phyloP scores from a whole-genome alignment of 805 yeast species.

The Wickerhamiella sergipiensis region DNA sequence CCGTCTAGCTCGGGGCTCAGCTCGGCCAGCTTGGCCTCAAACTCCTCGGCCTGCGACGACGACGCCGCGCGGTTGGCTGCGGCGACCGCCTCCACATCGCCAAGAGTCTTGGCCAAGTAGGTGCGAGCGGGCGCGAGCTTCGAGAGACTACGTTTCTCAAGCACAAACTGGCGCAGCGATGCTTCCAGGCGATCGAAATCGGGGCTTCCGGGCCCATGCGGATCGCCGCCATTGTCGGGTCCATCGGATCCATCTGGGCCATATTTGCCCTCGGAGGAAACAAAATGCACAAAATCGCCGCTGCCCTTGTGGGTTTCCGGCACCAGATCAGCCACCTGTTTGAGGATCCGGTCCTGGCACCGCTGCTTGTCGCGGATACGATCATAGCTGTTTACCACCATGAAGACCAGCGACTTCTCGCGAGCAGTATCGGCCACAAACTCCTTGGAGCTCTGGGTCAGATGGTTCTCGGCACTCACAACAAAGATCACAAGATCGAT shows the following conservation, averaged over 20 bases:
- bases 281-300: constrained; percentile 85
- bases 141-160: constrained; percentile 79
- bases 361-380: constrained; percentile 66
- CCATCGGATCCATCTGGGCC: constrained; percentile 27
- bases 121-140: constrained; percentile 87
- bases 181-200: constrained; percentile 71
- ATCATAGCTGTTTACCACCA: constrained; percentile 89
- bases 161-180: constrained; percentile 67
- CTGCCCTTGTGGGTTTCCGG: constrained; percentile 88
- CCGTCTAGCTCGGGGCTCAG: constrained; percentile 54
- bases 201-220: constrained; percentile 21
- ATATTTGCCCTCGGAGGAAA: constrained; percentile 39
- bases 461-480: constrained; percentile 90
- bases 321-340: constrained; percentile 70
- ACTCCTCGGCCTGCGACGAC: constrained; percentile 34
- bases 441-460: constrained; percentile 87
- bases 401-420: constrained; percentile 83
- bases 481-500: constrained; percentile 94
- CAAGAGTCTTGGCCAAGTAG: constrained; percentile 55
- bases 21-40: constrained; percentile 36
- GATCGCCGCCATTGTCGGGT: constrained; percentile 6
- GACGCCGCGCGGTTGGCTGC: constrained; percentile 47
- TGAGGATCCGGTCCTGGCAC: constrained; percentile 63
- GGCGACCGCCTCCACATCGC: constrained; percentile 51
- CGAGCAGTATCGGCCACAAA: constrained; percentile 81